Evolutionary conservation across 768 basidiomycete genomes (phyloP), one percentile per base, ranked within the genome.

Genomic region (Gyrodon lividus): DNA sequence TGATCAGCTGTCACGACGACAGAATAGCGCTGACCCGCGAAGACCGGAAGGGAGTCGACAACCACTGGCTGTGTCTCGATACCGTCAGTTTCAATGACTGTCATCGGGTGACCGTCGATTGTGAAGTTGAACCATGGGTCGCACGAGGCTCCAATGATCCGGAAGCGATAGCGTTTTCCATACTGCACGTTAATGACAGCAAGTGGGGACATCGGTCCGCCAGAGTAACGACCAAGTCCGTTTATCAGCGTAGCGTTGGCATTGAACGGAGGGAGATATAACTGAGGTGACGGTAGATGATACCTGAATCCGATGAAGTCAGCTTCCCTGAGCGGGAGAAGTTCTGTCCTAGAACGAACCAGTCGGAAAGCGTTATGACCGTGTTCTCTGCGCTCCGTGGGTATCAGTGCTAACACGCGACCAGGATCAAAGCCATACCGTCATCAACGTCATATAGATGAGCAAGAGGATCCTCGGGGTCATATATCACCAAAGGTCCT

Each of bases 361-460:
- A 73, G 50, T 73, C 73, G 9, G 67, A 58, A 19, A 74, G 56
- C 13, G 70, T 70, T 33, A 73, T 65, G 24, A 73, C 49, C 2
- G 72, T 72, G 16, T 38, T 45, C 20, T 65, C 71, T 68, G 10
- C 10, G 5, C 17, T 9, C 14, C 34, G n/a, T 31, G 8, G 26
- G 19, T 30, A 28, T n/a, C 8, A 46, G 44, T 20, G 26, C 6
- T 16, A 43, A 45, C 6, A 20, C 43, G 46, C 14, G 37, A 70
- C 70, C 71, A 57, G 40, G 3, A 5, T 10, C 33, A 34, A 16
- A 5, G 10, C 3, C 33, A 12, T 12, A 34, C 33, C 33, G 10
- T 75, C 67, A 53, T 74, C 72, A 14, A 73, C 65, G 46, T 72
- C 73, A 46, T 73, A 74, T n/a, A 72, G 53, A 20, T 45, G 37